Percentiles rank a stretch among this genome's conserved stretches.
These are phyloP conservation scores for Perilla frutescens DNA, from an alignment of 257 asterid species.

Conservation along the genomic window DNA sequence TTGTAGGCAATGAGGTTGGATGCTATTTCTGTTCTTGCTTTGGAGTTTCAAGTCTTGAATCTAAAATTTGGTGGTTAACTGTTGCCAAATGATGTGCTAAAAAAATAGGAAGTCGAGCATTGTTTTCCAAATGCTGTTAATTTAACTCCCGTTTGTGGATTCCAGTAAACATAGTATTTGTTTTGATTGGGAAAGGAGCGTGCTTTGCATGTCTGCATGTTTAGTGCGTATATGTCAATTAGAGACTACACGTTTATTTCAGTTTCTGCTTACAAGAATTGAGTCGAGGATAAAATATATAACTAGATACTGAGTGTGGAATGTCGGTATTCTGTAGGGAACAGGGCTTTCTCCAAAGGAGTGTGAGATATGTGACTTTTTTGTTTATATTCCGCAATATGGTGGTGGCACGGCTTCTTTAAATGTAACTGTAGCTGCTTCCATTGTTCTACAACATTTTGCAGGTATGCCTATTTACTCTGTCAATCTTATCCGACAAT, in stretches of 20 bases:
- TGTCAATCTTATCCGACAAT: neutral
- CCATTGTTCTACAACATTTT: slow-evolving; percentile 89
- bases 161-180: neutral
- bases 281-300: neutral
- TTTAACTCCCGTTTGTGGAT: slow-evolving; percentile 3
- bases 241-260: neutral
- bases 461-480: slow-evolving; percentile 60
- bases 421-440: slow-evolving; percentile 95
- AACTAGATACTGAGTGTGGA: neutral
- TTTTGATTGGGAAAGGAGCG: slow-evolving; percentile 1
- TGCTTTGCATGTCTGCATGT: neutral
- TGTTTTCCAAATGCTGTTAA: slow-evolving; percentile 13
- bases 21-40: slow-evolving; percentile 5
- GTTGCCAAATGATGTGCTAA: neutral
- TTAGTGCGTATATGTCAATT: neutral
- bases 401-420: slow-evolving; percentile 96
- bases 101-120: neutral
- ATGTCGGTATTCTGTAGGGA: slow-evolving; percentile 59
- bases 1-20: slow-evolving; percentile 94
- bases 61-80: neutral
- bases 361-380: slow-evolving; percentile 91
- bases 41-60: neutral
- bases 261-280: slow-evolving; percentile 27
- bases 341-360: slow-evolving; percentile 94
- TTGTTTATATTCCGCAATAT: slow-evolving; percentile 94